Evolutionary conservation across 768 basidiomycete genomes (phyloP).

Genomic region (Clitopilus passeckerianus): DNA sequence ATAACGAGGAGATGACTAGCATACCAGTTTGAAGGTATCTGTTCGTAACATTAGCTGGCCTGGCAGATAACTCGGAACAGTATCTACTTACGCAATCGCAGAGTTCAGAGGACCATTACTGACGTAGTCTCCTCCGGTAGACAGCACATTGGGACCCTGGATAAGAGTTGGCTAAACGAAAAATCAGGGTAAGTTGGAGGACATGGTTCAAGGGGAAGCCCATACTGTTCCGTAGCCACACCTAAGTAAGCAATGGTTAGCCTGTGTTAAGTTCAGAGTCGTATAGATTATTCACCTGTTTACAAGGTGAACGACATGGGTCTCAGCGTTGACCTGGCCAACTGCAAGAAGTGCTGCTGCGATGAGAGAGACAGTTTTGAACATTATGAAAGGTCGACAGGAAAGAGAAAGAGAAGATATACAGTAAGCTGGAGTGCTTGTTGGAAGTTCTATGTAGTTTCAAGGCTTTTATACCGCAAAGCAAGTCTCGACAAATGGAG

Average conservation of each 20-base stretch:
- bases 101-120: slow-evolving; percentile 18
- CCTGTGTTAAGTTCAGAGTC: not conserved
- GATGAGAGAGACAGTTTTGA: not conserved
- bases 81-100: slow-evolving; percentile 24
- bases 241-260: slow-evolving; percentile 1
- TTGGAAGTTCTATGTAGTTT: not conserved
- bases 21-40: slow-evolving; percentile 4
- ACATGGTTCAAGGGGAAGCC: not conserved
- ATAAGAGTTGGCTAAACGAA: slow-evolving; percentile 17
- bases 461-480: not conserved
- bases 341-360: not conserved
- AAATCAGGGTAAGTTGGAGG: not conserved
- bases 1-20: not conserved
- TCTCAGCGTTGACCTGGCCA: not conserved
- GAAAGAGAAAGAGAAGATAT: not conserved
- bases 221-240: slow-evolving; percentile 10
- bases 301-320: not conserved
- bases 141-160: slow-evolving; percentile 17
- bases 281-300: not conserved
- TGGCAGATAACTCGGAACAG: not conserved
- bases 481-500: not conserved
- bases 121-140: slow-evolving; percentile 21
- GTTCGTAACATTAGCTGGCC: not conserved
- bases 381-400: not conserved
- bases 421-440: too few relatives aligned